A percentile compares a stretch with the other conserved stretches of the same genome.
Evolutionary conservation across 495 filamentous ascomycete species (phyloP).

Genomic region (Aspergillus mulundensis): DNA sequence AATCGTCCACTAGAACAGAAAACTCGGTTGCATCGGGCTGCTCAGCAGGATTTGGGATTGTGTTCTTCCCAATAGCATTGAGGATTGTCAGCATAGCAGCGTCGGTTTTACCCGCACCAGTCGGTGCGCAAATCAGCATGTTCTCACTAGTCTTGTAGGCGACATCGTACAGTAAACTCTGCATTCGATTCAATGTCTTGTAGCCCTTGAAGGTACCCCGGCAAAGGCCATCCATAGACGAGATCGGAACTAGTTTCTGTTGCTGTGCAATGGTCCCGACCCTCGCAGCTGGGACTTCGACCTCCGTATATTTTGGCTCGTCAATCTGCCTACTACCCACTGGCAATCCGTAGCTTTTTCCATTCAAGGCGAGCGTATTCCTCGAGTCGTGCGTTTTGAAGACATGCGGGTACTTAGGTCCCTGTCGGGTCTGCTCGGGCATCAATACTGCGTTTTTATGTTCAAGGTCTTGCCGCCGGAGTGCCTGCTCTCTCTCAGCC

Average conservation of each 20-base stretch:
- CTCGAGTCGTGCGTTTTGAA: slow-evolving; percentile 78
- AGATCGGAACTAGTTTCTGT: slow-evolving; percentile 73
- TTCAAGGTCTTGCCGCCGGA: slow-evolving; percentile 69
- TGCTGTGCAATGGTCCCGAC: slow-evolving; percentile 65
- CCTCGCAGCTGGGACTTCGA: slow-evolving; percentile 74
- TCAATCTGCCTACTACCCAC: slow-evolving; percentile 58
- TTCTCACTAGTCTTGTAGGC: slow-evolving; percentile 96
- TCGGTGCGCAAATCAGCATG: slow-evolving; percentile 97
- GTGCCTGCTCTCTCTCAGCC: slow-evolving; percentile 69
- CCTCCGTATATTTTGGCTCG: slow-evolving; percentile 78
- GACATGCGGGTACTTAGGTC: slow-evolving; percentile 81
- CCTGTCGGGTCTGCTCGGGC: slow-evolving; percentile 56
- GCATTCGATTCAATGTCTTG: slow-evolving; percentile 92
- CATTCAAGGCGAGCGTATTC: slow-evolving; percentile 71
- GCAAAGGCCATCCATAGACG: slow-evolving; percentile 85
- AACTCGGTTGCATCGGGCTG: slow-evolving; percentile 72
- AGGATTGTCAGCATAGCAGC: slow-evolving; percentile 96
- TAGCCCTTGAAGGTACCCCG: slow-evolving; percentile 91
- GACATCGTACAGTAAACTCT: slow-evolving; percentile 91
- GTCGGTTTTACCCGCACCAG: slow-evolving; percentile 98
- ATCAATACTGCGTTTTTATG: slow-evolving; percentile 75
- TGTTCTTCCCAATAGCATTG: slow-evolving; percentile 82
- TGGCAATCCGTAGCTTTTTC: slow-evolving; percentile 73
- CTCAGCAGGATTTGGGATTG: slow-evolving; percentile 70
- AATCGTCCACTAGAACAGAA: slow-evolving; percentile 73